phyloP scores from a whole-genome alignment of 345 rosid species.

The Angophora floribunda region DNA sequence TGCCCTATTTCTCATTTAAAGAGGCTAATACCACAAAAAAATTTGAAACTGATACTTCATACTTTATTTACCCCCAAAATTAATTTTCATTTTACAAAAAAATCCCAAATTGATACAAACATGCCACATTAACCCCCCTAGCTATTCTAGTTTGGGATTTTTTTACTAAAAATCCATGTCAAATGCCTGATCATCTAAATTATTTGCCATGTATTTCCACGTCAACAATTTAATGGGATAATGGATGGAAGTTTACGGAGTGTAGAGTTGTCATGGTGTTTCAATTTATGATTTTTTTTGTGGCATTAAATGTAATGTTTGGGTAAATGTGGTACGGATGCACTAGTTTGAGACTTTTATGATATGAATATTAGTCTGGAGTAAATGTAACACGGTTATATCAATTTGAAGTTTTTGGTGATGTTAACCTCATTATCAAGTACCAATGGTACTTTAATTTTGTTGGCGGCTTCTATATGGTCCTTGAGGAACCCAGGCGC shows the following conservation, averaged over 20 bases:
- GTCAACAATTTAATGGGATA: background rate
- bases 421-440: no score
- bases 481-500: background rate
- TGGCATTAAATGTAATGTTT: background rate
- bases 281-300: background rate
- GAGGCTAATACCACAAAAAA: background rate
- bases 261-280: background rate
- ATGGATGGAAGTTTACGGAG: background rate
- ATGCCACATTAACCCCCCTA: background rate
- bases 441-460: background rate
- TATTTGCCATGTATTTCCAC: background rate
- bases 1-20: background rate
- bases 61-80: background rate
- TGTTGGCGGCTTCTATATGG: background rate
- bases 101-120: background rate
- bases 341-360: background rate
- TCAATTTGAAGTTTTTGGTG: background rate
- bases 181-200: background rate
- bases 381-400: background rate
- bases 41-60: background rate
- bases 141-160: background rate
- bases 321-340: background rate
- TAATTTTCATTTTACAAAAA: background rate
- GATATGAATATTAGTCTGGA: rapidly evolving
- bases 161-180: background rate